A percentile compares a stretch with the other conserved stretches of the same genome.
Evolutionary conservation across 805 yeast genomes (phyloP).

Genomic region (Candida saitoana): DNA sequence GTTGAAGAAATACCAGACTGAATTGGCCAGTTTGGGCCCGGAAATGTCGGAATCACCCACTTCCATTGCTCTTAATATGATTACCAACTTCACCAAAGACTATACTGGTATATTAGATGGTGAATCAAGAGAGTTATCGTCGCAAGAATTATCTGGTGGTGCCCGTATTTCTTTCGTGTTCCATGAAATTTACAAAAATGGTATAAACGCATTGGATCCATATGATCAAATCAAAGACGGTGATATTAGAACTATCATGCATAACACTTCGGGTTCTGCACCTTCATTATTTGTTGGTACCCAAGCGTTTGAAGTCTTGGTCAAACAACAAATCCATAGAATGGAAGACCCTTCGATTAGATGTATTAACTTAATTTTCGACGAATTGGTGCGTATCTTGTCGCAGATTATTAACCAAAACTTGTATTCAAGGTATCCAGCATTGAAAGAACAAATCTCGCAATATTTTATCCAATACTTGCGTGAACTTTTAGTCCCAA

Average conservation of each 20-base stretch:
- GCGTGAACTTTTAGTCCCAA: conserved; percentile 76
- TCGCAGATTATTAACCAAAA: conserved; percentile 80
- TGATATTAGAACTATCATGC: conserved; percentile 94
- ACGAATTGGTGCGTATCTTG: conserved; percentile 87
- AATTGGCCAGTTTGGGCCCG: conserved; percentile 76
- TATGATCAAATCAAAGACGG: conserved; percentile 94
- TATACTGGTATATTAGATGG: conserved; percentile 90
- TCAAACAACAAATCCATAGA: conserved; percentile 87
- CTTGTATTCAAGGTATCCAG: conserved; percentile 85
- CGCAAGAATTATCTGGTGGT: conserved; percentile 92
- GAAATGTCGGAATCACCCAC: conserved; percentile 86
- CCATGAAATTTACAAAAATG: conserved; percentile 93
- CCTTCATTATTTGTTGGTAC: conserved; percentile 97
- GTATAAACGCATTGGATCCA: conserved; percentile 88
- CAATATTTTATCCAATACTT: conserved; percentile 75
- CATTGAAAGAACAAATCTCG: conserved; percentile 79
- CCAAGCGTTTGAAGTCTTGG: conserved; percentile 93
- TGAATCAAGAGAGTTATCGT: conserved; percentile 82
- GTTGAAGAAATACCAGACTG: conserved; percentile 77
- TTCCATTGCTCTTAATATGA: conserved; percentile 82
- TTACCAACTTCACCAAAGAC: conserved; percentile 89
- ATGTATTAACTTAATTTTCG: conserved; percentile 86
- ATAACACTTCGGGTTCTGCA: conserved; percentile 93
- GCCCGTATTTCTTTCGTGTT: conserved; percentile 96
- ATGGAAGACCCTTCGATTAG: conserved; percentile 91